Evolutionary conservation across 1,284 basidiomycete species (phyloP), one percentile per base, ranked within the genome.

Genomic region (Cryptococcus neoformans): DNA sequence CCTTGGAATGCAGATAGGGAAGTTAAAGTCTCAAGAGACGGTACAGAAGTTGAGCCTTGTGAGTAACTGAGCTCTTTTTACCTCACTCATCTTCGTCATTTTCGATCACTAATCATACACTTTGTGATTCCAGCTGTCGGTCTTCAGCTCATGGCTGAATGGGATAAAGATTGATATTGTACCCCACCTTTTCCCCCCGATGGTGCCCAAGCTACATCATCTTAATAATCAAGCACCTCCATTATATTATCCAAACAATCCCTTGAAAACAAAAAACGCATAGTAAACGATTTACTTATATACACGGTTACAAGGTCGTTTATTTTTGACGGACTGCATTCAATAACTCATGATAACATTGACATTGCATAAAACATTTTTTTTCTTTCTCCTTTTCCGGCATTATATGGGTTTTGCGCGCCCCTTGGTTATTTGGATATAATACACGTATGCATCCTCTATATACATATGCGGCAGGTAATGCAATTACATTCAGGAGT

Each of bases 1-100:
- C 89, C 89, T 0, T 96, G 92, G 93, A 94, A 95, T 63, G 86
- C 91, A 68, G 89, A 89, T 60, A 81, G 89, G 49, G 91, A 95
- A 72, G 84, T 95, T 62, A 95, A 94, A 80, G 87, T 93, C 9
- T 95, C 90, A 10, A 82, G 92, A 53, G 92, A 96, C 69, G 92
- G 92, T 11, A 95, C 92, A 1, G 92, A 96, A 75, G 76, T 96
- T 28, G 92, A 95, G 74, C 90, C 92, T 1, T 72, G 76, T 77
- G 59, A 69, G 74, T 74, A 1, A 28, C 28, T 28, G 28, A 28
- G 28, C 11, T 9, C 3, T 14, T 14, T 12, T 12, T 4, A 41
- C 40, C 16, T 3, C 12, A 2, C 8, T 21, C 16, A 11, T 44
- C 3, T 4, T 28, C 1, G 3, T 51, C 39, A 36, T 39, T 44